phyloP scores from a whole-genome alignment of 257 asterid species.

The Plantago major region DNA sequence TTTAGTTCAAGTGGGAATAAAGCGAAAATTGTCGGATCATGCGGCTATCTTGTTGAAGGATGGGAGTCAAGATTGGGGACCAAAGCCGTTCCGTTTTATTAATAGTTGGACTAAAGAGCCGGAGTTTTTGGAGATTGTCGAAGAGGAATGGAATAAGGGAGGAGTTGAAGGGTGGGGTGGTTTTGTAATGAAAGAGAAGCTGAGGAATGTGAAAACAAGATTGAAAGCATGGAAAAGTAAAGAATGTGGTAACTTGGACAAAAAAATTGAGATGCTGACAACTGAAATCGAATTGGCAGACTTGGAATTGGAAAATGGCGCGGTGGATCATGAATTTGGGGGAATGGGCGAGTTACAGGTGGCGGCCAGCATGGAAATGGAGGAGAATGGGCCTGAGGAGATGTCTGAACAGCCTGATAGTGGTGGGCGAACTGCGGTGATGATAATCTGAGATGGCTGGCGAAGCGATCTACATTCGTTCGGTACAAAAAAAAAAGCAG shows the following conservation, averaged over 20 bases:
- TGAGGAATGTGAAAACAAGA: background rate
- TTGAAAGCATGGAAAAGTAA: background rate
- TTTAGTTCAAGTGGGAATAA: background rate
- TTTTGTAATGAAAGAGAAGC: background rate
- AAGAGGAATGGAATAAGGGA: background rate
- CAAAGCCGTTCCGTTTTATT: no score
- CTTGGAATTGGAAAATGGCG: background rate
- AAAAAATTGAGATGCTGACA: background rate
- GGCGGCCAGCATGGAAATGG: no score
- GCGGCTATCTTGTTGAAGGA: background rate
- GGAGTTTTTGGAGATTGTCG: background rate
- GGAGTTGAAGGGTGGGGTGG: background rate
- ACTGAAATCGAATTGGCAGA: background rate
- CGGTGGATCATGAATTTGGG: no score
- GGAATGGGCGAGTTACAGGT: no score
- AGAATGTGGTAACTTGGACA: background rate
- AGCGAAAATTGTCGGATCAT: background rate
- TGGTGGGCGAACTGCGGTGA: no score
- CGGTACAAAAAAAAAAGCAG: no score
- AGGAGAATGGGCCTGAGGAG: no score
- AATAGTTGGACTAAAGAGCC: background rate
- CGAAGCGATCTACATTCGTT: no score
- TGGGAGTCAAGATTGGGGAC: background rate
- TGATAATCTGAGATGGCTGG: no score
- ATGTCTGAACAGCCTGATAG: no score